A percentile compares a stretch with the other conserved stretches of the same genome.
phyloP scores from a whole-genome alignment of 768 basidiomycete species.

The Boletus tylopilopsis region DNA sequence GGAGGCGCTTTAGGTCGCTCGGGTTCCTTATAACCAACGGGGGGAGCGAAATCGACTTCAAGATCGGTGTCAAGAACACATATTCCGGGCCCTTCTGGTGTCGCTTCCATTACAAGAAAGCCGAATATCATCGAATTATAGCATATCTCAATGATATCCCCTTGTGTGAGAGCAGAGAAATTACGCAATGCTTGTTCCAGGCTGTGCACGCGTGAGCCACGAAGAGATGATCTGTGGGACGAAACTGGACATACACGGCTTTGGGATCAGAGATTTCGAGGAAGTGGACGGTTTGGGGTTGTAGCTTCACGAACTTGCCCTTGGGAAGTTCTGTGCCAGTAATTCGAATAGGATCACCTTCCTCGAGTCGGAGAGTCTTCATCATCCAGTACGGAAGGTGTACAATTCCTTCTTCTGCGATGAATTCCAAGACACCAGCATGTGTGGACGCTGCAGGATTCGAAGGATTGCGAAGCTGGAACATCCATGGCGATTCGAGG shows the following conservation, averaged over 20 bases:
- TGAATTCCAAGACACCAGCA: conserved; percentile 97
- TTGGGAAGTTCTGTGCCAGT: conserved; percentile 86
- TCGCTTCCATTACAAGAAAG: conserved; percentile 91
- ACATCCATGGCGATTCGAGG: conserved; percentile 92
- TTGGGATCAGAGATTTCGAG: conserved; percentile 96
- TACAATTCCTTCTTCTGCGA: conserved; percentile 93
- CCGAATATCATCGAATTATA: conserved; percentile 97
- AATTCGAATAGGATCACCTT: conserved; percentile 94
- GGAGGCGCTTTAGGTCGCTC: conserved; percentile 79
- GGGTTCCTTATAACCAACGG: conserved; percentile 92
- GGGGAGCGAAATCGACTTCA: conserved; percentile 95
- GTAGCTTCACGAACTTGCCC: conserved; percentile 94
- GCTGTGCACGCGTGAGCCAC: conserved; percentile 37
- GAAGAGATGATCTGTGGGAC: not conserved
- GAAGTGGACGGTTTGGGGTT: conserved; percentile 94
- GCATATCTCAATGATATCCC: conserved; percentile 97
- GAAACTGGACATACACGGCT: conserved; percentile 71
- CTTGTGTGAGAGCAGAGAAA: conserved; percentile 88
- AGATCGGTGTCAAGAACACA: conserved; percentile 92
- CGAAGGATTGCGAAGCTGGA: conserved; percentile 87
- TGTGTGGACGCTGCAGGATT: conserved; percentile 86
- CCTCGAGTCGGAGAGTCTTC: conserved; percentile 88
- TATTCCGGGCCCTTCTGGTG: conserved; percentile 85
- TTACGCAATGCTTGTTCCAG: conserved; percentile 94
- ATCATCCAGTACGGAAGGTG: conserved; percentile 99